Evolutionary conservation across 108 stramenopile genomes (phyloP), one percentile per base, ranked within the genome.

Genomic region (Aureococcus anophagefferens): DNA sequence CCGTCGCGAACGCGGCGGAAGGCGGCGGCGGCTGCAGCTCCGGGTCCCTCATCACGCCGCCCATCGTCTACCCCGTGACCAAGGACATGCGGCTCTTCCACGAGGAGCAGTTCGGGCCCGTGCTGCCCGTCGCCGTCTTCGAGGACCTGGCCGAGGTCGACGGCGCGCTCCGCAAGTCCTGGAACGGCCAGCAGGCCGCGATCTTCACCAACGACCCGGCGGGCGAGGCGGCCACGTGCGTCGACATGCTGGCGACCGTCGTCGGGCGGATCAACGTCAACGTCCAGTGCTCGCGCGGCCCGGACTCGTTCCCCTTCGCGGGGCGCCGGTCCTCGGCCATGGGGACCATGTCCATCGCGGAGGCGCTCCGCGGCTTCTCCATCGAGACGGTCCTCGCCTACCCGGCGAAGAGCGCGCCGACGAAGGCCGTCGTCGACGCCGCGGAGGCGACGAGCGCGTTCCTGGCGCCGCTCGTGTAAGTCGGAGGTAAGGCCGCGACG

Each of bases 191-290:
- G 73, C 93, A 94, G 74, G 89, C 89, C 28, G 81, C 86, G 17
- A 85, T 93, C 16, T 93, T 93, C 65, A 72, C 64, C 1, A 33
- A 11, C 5, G 72, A 86, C 31, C n/a, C n/a, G n/a, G 66, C 76
- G 0, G 72, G 76, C 32, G 65, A 45, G 11, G 81, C 80, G 3
- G 74, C 86, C 0, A 30, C 31, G 17, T 63, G 92, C 37, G 37
- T 92, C 15, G 93, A 94, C 76, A 66, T 65, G 35, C 89, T 94
- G 69, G 80, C 88, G 0, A 76, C 87, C 15, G 80, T 91, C 21
- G 92, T 91, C 74, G 93, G 91, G 13, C 92, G 92, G 71, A 89
- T 94, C 67, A 94, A 94, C 75, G 83, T 94, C 65, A 92, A 92
- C 70, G 72, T 83, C 21, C 89, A 88, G 66, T 92, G 91, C 68